Evolutionary conservation across 2,329 filamentous ascomycete species (phyloP).

Genomic region (Ascomycota sp.): DNA sequence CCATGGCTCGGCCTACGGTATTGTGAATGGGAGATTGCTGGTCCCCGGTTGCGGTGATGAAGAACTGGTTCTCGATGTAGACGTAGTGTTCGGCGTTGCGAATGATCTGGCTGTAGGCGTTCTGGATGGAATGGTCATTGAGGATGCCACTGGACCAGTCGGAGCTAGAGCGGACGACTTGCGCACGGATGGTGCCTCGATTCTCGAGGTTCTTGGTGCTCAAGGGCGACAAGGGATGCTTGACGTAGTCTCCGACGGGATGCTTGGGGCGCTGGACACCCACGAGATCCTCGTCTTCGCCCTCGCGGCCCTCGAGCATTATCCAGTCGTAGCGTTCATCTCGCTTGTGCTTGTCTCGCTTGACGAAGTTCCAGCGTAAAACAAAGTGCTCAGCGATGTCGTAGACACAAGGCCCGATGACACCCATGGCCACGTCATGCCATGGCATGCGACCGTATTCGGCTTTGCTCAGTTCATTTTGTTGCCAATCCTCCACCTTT

Average conservation of each 20-base stretch:
- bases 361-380: conserved; percentile 86
- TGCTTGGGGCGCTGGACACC: conserved; percentile 76
- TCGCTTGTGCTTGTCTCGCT: conserved; percentile 93
- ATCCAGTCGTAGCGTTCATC: conserved; percentile 71
- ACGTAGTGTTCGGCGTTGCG: conserved; percentile 74
- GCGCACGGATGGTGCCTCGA: conserved; percentile 56
- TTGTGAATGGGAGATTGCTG: conserved; percentile 72
- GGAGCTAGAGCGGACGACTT: conserved; percentile 69
- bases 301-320: conserved; percentile 50
- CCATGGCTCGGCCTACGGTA: conserved; percentile 67
- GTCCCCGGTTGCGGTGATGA: conserved; percentile 85
- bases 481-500: conserved; percentile 74
- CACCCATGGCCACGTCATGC: conserved; percentile 84
- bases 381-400: conserved; percentile 94
- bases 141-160: conserved; percentile 91
- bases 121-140: conserved; percentile 66
- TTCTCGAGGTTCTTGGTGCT: conserved; percentile 38
- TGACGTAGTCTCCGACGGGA: conserved; percentile 67
- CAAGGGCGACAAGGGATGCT: conserved; percentile 54
- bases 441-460: conserved; percentile 92
- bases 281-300: conserved; percentile 62
- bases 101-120: conserved; percentile 69
- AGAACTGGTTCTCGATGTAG: conserved; percentile 98
- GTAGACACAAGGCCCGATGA: conserved; percentile 75
- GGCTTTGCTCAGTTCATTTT: conserved; percentile 75